Base-by-base conservation (phyloP, 208 protist species). In the Blechomonas ayalai region DNA sequence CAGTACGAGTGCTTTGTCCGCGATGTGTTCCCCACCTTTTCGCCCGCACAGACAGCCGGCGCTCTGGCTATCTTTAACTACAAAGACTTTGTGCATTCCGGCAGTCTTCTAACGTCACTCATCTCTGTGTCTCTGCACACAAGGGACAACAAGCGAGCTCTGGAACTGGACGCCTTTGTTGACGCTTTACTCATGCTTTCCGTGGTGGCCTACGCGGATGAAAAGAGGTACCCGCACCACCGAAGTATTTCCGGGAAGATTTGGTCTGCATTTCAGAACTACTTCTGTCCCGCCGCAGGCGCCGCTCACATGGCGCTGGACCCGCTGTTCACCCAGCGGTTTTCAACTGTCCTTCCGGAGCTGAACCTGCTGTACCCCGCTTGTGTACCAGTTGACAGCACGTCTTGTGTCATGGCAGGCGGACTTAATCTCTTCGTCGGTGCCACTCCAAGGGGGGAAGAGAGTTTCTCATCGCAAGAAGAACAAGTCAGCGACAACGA, bases 121-220 rank as follows among this genome's bases (percentile, higher is more conserved):
- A 23, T 35, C 13, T 39, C 48, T 4, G 29, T 52, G 3, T 42
- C 10, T 35, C 58, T 1, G 41, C 18, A 2, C 48, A 23, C 2
- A 56, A 55, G 19, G 18, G 22, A 18, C 16, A 31, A 24, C 40
- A 46, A 2, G 13, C 15, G 24, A 41, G 6, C 28, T 4, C 22
- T 78, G 46, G 59, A 82, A 28, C 49, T 90, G 7, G 78, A 83
- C 7, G 72, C 62, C 13, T 94, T 94, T 42, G 67, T 88, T 7
- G 79, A 94, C 35, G 76, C 64, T 13, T 44, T 94, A 25, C 43
- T 90, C 8, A 81, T 94, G 72, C 66, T 94, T 4, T 46, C 64
- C n/a, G 73, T 94, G 12, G 76, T 94, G 7, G 71, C 69, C 6
- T 94, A 70, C 52, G 67, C 79, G 0, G 67, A 94, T 47, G 76